phyloP scores from a whole-genome alignment of 768 basidiomycete genomes.

The Glaciozyma antarctica region DNA sequence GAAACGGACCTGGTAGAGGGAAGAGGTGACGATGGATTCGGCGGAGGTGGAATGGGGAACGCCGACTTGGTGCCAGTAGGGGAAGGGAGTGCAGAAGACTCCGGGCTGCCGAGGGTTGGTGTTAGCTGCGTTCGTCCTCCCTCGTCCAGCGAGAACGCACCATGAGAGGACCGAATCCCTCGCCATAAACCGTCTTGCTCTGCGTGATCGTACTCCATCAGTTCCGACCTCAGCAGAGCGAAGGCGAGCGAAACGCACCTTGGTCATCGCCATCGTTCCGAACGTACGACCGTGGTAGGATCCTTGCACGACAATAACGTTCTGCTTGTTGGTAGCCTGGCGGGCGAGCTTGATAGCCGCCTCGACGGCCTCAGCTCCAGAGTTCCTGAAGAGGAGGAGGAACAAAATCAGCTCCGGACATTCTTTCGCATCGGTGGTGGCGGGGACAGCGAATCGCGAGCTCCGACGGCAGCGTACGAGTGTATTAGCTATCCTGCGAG shows the following conservation, averaged over 20 bases:
- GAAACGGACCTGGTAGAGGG: conserved; percentile 15
- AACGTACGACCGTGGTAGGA: conserved; percentile 84
- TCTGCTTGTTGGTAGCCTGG: conserved; percentile 64
- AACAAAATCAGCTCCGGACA: not conserved
- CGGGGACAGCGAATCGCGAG: too few species aligned
- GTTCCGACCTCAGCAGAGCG: too few species aligned
- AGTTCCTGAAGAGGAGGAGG: conserved; percentile 49
- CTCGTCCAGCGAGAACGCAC: conserved; percentile 43
- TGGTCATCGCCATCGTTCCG: conserved; percentile 88
- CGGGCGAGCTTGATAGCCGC: conserved; percentile 82
- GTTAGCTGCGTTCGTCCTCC: not conserved
- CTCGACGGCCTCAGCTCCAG: conserved; percentile 81
- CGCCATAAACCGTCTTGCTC: conserved; percentile 78
- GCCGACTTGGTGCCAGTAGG: conserved; percentile 65
- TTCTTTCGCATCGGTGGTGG: too few species aligned
- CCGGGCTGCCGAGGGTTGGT: conserved; percentile 53
- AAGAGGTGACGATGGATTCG: conserved; percentile 28
- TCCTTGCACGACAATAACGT: conserved; percentile 88
- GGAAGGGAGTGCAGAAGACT: conserved; percentile 69
- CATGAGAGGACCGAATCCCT: conserved; percentile 72
- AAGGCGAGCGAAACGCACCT: conserved; percentile 38
- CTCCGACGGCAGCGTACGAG: too few species aligned
- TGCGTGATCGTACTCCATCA: too few species aligned
- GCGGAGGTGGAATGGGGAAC: conserved; percentile 24
- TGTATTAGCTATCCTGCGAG: too few species aligned